Percentiles rank a stretch among this genome's conserved stretches.
Evolutionary conservation across 352 stramenopile species (phyloP).

Genomic region (Phytophthora tubulina): DNA sequence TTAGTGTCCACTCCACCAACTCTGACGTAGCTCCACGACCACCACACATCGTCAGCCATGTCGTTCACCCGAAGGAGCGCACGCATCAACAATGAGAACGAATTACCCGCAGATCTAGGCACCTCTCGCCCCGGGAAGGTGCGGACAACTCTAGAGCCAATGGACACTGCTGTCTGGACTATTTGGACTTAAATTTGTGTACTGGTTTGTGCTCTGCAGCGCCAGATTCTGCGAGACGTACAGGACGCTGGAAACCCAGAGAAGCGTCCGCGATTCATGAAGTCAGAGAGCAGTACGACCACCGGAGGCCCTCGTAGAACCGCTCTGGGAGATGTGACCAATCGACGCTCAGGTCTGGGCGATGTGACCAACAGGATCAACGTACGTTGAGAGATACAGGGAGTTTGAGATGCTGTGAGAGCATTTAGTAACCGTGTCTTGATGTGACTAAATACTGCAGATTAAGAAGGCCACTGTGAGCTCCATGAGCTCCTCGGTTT

Average conservation of each 20-base stretch:
- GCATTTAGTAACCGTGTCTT: conserved; percentile 11
- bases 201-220: conserved; percentile 34
- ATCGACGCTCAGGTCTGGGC: conserved; percentile 62
- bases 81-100: conserved; percentile 80
- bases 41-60: conserved; percentile 19
- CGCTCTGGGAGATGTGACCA: conserved; percentile 75
- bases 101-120: conserved; percentile 53
- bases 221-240: conserved; percentile 51
- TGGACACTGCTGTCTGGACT: background rate
- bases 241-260: conserved; percentile 62
- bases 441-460: conserved; percentile 27
- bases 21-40: too few species aligned
- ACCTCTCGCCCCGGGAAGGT: conserved; percentile 62
- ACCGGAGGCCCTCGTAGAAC: conserved; percentile 30
- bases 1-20: background rate
- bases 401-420: background rate
- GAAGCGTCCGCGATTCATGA: conserved; percentile 68
- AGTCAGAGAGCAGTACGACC: conserved; percentile 43
- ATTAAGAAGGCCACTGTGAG: conserved; percentile 66
- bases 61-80: conserved; percentile 36
- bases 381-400: conserved; percentile 40
- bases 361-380: conserved; percentile 84
- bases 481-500: conserved; percentile 47
- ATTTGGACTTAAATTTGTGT: conserved; percentile 13
- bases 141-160: conserved; percentile 5